Evolutionary conservation across 345 rosid genomes (phyloP).

Genomic region (Cardamine occulta): DNA sequence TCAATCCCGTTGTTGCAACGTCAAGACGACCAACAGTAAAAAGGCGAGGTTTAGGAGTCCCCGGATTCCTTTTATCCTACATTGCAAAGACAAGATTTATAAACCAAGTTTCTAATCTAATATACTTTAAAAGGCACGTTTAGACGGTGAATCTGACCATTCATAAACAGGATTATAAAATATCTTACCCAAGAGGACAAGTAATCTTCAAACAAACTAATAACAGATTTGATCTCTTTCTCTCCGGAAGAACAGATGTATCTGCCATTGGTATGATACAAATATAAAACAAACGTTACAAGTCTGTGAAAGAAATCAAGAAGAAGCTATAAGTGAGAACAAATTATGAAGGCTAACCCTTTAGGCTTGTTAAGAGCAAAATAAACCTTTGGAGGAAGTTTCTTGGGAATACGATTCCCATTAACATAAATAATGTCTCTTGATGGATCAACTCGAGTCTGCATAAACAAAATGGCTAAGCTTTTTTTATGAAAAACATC

Average conservation of each 20-base stretch:
- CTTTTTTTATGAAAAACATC: background rate
- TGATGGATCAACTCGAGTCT: conserved; percentile 90
- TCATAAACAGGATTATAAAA: background rate
- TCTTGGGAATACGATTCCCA: conserved; percentile 88
- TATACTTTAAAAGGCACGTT: background rate
- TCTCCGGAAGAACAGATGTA: conserved; percentile 93
- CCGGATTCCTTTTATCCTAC: conserved; percentile 72
- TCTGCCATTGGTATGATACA: conserved; percentile 49
- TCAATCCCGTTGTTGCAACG: conserved; percentile 89
- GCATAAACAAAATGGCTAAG: conserved; percentile 25
- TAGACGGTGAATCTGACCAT: background rate
- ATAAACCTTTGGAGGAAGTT: conserved; percentile 85
- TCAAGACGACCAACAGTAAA: conserved; percentile 98
- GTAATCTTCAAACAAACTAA: conserved; percentile 72
- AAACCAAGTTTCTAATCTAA: background rate
- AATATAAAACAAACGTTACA: conserved; percentile 30
- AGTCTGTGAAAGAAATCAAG: conserved; percentile 5
- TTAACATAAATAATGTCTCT: conserved; percentile 85
- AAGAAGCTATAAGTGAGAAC: conserved; percentile 5
- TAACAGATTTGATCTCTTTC: conserved; percentile 72
- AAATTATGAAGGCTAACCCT: conserved; percentile 61
- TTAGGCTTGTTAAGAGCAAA: conserved; percentile 96
- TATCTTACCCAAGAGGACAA: conserved; percentile 71
- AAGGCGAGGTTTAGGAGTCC: conserved; percentile 77
- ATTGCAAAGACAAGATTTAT: background rate